Percentiles rank a stretch among this genome's conserved stretches.
Evolutionary conservation across 2,329 filamentous ascomycete species (phyloP).

Genomic region (Aureobasidium sp.): DNA sequence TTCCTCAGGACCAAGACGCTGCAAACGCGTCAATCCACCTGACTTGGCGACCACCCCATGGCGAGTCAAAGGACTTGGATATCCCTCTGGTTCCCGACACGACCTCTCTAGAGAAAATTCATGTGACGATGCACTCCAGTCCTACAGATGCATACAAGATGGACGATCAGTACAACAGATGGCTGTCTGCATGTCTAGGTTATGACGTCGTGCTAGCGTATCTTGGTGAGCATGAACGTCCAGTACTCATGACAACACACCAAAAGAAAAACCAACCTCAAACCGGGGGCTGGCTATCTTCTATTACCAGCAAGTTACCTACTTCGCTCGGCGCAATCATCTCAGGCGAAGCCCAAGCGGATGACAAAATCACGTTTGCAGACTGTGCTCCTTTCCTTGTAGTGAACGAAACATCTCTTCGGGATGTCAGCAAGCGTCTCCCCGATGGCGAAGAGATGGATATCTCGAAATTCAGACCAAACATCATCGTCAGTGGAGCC

Average conservation of each 20-base stretch:
- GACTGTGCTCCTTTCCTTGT: slow-evolving; percentile 71
- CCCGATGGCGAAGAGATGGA: slow-evolving; percentile 31
- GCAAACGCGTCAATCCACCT: slow-evolving; percentile 28
- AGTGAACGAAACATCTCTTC: slow-evolving; percentile 60
- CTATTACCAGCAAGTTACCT: slow-evolving; percentile 19
- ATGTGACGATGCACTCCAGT: slow-evolving; percentile 37
- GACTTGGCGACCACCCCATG: slow-evolving; percentile 29
- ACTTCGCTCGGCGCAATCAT: slow-evolving; percentile 13
- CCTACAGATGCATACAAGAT: slow-evolving; percentile 35
- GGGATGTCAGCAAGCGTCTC: slow-evolving; percentile 47
- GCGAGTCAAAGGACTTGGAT: slow-evolving; percentile 21
- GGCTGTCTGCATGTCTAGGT: slow-evolving; percentile 37
- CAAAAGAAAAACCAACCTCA: not conserved
- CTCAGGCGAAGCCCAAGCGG: slow-evolving; percentile 2
- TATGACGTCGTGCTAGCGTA: slow-evolving; percentile 35
- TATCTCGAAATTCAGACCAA: slow-evolving; percentile 39
- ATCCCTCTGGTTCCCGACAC: slow-evolving; percentile 34
- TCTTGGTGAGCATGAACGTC: slow-evolving; percentile 32
- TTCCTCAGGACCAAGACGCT: slow-evolving; percentile 21
- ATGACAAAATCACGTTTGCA: slow-evolving; percentile 53
- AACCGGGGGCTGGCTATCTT: slow-evolving; percentile 25
- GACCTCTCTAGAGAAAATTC: slow-evolving; percentile 25
- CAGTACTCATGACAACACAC: slow-evolving; percentile 30
- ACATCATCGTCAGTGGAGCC: slow-evolving; percentile 36
- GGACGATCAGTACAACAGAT: slow-evolving; percentile 31